Evolutionary conservation across 805 yeast species (phyloP).

Genomic region (Myxozyma mucilagina): DNA sequence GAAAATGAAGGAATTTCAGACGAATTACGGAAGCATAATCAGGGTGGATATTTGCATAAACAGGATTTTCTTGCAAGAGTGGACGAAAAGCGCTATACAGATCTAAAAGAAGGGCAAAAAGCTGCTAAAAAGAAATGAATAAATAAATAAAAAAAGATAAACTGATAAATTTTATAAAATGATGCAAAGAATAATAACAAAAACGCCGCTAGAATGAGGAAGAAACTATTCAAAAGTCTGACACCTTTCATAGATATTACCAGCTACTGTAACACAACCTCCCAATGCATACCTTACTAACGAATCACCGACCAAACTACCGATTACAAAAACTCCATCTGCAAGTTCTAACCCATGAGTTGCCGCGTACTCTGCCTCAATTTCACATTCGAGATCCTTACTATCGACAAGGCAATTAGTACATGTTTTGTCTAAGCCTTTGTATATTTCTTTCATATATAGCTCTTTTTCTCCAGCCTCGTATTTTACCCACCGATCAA

Average conservation of each 20-base stretch:
- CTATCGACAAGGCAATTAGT: too few relatives aligned
- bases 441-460: neutral
- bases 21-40: constrained; percentile 76
- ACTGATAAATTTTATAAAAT: neutral
- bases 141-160: neutral
- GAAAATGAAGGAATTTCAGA: constrained; percentile 82
- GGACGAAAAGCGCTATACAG: constrained; percentile 56
- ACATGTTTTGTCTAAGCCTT: constrained; percentile 2
- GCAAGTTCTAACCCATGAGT: constrained; percentile 30
- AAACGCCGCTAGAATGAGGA: neutral
- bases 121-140: constrained; percentile 22
- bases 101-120: constrained; percentile 48
- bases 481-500: constrained; percentile 14
- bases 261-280: constrained; percentile 36
- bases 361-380: constrained; percentile 12
- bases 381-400: neutral
- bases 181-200: neutral
- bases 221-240: neutral
- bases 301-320: constrained; percentile 40
- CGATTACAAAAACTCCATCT: constrained; percentile 35
- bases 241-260: constrained; percentile 15
- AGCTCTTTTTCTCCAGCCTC: neutral
- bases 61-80: constrained; percentile 86
- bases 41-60: constrained; percentile 86
- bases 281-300: constrained; percentile 39